phyloP scores from a whole-genome alignment of 345 rosid genomes.

The Cardiospermum halicacabum region DNA sequence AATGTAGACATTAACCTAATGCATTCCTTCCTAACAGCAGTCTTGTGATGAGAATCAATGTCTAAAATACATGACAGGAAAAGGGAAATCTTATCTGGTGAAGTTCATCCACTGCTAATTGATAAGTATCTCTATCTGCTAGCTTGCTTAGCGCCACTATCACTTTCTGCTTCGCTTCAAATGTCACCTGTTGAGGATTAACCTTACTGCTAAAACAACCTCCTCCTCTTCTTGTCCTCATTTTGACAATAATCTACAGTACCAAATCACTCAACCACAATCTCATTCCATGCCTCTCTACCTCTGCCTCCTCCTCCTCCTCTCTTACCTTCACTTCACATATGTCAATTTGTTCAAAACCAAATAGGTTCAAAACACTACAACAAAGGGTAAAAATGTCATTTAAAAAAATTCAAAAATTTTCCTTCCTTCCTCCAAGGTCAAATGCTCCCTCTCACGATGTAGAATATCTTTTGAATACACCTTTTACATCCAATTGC shows the following conservation, averaged over 20 bases:
- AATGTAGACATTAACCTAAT: slow-evolving; percentile 59
- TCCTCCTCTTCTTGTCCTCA: slow-evolving; percentile 59
- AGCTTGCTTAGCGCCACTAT: slow-evolving; percentile 74
- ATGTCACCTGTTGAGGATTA: slow-evolving; percentile 40
- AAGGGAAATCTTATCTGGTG: slow-evolving; percentile 56
- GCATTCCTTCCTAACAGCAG: slow-evolving; percentile 66
- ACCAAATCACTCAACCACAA: too few species aligned
- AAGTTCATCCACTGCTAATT: slow-evolving; percentile 76
- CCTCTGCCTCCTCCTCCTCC: too few species aligned
- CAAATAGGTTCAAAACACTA: too few species aligned
- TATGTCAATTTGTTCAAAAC: too few species aligned
- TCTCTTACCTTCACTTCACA: too few species aligned
- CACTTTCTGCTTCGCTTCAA: slow-evolving; percentile 74
- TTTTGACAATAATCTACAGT: slow-evolving; percentile 7
- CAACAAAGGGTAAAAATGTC: too few species aligned
- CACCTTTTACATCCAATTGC: too few species aligned
- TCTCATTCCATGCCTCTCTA: too few species aligned
- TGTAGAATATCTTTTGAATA: too few species aligned
- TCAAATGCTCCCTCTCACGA: too few species aligned
- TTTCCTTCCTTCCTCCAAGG: too few species aligned
- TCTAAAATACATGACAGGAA: slow-evolving; percentile 81
- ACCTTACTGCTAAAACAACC: slow-evolving; percentile 36
- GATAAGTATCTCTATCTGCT: slow-evolving; percentile 85
- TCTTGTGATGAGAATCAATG: slow-evolving; percentile 68
- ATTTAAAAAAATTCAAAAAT: too few species aligned